Base-by-base conservation (phyloP, 345 rosid species). In the Acer saccharum region DNA sequence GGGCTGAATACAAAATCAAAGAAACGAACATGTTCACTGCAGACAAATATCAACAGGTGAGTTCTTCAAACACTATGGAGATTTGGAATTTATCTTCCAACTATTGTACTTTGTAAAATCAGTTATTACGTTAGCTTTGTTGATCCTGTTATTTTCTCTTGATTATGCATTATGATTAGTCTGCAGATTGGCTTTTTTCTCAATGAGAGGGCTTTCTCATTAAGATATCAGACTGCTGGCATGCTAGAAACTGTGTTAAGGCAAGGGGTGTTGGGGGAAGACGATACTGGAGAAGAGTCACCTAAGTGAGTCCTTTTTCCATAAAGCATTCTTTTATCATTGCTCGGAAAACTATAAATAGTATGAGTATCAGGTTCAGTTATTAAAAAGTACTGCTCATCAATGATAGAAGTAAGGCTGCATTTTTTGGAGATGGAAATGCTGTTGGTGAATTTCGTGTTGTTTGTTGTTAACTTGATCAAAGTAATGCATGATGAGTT, bases 241-340 rank as follows among this genome's bases (percentile, higher is more conserved):
- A 93, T 95, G 97, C 79, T 93, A 69, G 98, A 95, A 76, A 87
- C 87, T 0, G 92, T 90, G 1, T 73, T 93, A 81, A 91, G 99
- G 84, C 92, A 91, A 84, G 98, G 99, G 14, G 98, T 93, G 70
- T 87, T 93, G 1, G 99, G 99, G 65, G 98, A 95, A 83, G 97
- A 95, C 82, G 99, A 95, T 81, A 93, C 88, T n/a, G 99, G 89
- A 68, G 99, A 93, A 83, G 96, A 91, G 71, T 92, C 90, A 73
- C 99, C 98, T 48, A 92, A 88, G 99, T 90, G 73, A 88, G 86
- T 83, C 64, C 58, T 80, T 35, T 43, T 11, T 23, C 58, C 70
- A 25, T 9, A 39, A 74, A 61, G 41, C 44, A 29, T 66, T 44
- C 6, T 27, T 25, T 25, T 35, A 63, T 10, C 17, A 0, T 74